Evolutionary conservation across 768 basidiomycete species (phyloP).

Genomic region (Xanthoconium purpureum): DNA sequence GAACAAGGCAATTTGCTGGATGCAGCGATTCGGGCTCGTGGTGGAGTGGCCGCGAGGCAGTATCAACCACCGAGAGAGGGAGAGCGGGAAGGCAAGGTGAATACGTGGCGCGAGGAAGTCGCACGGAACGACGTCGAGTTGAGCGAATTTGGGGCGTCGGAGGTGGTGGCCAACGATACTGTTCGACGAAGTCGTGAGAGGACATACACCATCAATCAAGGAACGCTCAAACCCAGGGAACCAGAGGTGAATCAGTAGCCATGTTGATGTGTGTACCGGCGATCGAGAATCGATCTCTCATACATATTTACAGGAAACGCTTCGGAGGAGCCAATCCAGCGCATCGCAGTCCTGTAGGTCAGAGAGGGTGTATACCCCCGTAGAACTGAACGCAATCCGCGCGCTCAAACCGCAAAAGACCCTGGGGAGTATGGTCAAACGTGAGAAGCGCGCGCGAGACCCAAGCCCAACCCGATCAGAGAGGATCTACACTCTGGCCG

Average conservation of each 20-base stretch:
- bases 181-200: slow-evolving; percentile 12
- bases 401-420: slow-evolving; percentile 20
- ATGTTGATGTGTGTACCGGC: background rate
- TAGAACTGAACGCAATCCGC: slow-evolving; percentile 16
- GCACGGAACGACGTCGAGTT: slow-evolving; percentile 34
- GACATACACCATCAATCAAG: slow-evolving; percentile 10
- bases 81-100: slow-evolving; percentile 38
- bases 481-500: slow-evolving; percentile 34
- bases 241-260: slow-evolving; percentile 19
- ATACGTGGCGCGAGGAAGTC: slow-evolving; percentile 55
- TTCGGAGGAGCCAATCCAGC: slow-evolving; percentile 21
- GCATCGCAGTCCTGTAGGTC: slow-evolving; percentile 24
- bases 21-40: slow-evolving; percentile 13
- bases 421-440: slow-evolving; percentile 10
- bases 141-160: slow-evolving; percentile 24
- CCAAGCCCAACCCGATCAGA: slow-evolving; percentile 33
- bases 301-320: slow-evolving; percentile 9
- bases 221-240: slow-evolving; percentile 17
- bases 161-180: slow-evolving; percentile 12
- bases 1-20: slow-evolving; percentile 27
- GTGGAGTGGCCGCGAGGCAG: background rate
- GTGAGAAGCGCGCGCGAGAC: slow-evolving; percentile 16
- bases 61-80: slow-evolving; percentile 14
- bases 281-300: background rate
- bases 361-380: slow-evolving; percentile 23